Percentiles rank a stretch among this genome's conserved stretches.
Evolutionary conservation across 2,329 filamentous ascomycete species (phyloP).

Genomic region (Epichloe sylvatica): DNA sequence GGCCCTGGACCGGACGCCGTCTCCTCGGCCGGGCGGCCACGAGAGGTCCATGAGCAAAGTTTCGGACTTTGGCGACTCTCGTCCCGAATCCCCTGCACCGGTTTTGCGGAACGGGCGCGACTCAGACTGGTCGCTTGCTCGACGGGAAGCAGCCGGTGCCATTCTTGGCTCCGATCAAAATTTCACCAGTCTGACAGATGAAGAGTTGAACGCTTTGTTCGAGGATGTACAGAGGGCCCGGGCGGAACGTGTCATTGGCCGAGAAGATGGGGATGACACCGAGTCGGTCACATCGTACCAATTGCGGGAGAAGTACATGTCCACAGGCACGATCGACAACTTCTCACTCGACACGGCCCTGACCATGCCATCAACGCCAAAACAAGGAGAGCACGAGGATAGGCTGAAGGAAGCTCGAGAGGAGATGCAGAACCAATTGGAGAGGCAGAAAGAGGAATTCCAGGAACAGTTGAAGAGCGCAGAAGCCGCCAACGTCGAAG

Average conservation of each 20-base stretch:
- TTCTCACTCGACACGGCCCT: conserved; percentile 89
- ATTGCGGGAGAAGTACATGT: conserved; percentile 86
- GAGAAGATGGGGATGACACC: conserved; percentile 76
- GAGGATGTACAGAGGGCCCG: conserved; percentile 85
- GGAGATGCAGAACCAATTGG: conserved; percentile 70
- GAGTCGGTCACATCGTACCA: conserved; percentile 84
- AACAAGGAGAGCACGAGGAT: conserved; percentile 61
- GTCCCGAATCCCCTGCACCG: conserved; percentile 67
- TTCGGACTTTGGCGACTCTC: conserved; percentile 65
- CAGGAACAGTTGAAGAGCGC: conserved; percentile 63
- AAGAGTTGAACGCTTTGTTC: conserved; percentile 84
- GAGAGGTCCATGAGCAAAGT: conserved; percentile 69
- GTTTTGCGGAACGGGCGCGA: conserved; percentile 54
- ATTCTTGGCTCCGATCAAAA: conserved; percentile 85
- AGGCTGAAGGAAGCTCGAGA: conserved; percentile 61
- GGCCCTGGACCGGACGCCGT: conserved; percentile 37
- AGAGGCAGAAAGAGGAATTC: conserved; percentile 79
- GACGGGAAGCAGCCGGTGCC: conserved; percentile 82
- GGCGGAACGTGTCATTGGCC: conserved; percentile 55
- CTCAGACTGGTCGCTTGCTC: conserved; percentile 87
- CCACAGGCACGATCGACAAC: conserved; percentile 86
- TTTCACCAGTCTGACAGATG: conserved; percentile 77
- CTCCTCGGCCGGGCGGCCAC: conserved; percentile 46
- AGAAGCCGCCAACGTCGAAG: conserved; percentile 60
- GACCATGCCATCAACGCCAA: conserved; percentile 88